Base-by-base conservation (phyloP, 2,329 filamentous ascomycete species). In the Fusarium illudens region DNA sequence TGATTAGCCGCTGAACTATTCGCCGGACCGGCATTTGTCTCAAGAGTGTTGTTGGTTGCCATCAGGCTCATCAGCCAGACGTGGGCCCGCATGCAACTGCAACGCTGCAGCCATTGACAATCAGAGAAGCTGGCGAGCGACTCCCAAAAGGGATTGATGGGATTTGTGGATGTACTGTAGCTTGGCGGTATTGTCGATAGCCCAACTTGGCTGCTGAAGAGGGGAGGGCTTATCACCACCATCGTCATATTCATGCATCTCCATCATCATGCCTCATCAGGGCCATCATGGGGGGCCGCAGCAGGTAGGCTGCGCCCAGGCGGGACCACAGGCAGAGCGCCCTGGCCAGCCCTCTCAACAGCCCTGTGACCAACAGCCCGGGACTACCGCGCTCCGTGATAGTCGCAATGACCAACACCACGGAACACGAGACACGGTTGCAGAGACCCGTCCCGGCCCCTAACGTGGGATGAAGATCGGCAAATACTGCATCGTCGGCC, bases 401-500 rank as follows among this genome's bases (percentile, higher is more conserved):
- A 48, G 62, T 52, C 54, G n/a, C n/a, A n/a, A 59, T 60, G 37
- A 27, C 50, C 49, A 55, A 29, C 17, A 62, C 46, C 22, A 25
- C 46, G 53, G 65, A 49, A 49, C 39, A 68, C 36, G 54, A 56
- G 25, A 58, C 44, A 52, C 56, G 44, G 57, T 53, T 25, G 29
- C 33, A 27, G 27, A 30, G n/a, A 17, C 37, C 42, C 11, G 60
- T 64, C 54, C 30, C 62, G 65, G 39, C 34, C 44, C 30, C 58
- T 50, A 54, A 54, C 49, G 65, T 53, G 52, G 64, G 66, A 66
- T 62, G 63, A 71, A 60, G 70, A 71, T 71, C 65, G 60, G 60
- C 68, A 62, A 20, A 25, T 55, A 32, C 29, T 50, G 48, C 48
- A 22, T 34, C 29, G 13, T 19, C 29, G 8, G 48, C 48, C 48